phyloP scores from a whole-genome alignment of 306 rosid genomes.

The Dalbergia cultrata region DNA sequence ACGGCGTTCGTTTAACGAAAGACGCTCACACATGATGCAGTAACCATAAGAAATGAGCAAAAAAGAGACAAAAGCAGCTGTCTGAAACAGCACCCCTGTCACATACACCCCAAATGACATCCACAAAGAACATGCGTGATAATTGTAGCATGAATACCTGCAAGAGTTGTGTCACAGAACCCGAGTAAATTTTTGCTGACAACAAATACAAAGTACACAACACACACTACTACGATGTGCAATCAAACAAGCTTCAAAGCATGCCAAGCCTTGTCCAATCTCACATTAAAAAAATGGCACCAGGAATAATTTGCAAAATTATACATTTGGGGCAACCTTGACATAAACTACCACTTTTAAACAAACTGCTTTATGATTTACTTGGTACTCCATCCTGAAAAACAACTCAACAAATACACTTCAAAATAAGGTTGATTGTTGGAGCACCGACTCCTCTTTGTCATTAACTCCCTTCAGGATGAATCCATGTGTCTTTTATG shows the following conservation, averaged over 20 bases:
- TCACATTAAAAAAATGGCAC: constrained; percentile 13
- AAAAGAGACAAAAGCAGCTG: constrained; percentile 88
- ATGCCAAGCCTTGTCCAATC: constrained; percentile 27
- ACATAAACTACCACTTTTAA: constrained; percentile 20
- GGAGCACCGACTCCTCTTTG: constrained; percentile 6
- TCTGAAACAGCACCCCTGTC: constrained; percentile 96
- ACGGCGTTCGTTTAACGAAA: constrained; percentile 85
- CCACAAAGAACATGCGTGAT: constrained; percentile 93
- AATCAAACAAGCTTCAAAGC: constrained; percentile 33
- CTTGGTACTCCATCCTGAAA: constrained; percentile 20
- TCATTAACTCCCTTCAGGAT: too few species aligned
- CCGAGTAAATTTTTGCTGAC: constrained; percentile 3
- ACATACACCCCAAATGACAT: constrained; percentile 97
- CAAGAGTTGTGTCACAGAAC: constrained; percentile 50
- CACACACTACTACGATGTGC: constrained; percentile 28
- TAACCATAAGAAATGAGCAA: constrained; percentile 95
- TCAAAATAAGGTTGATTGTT: constrained; percentile 23
- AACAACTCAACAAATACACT: constrained; percentile 17
- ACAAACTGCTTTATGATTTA: not conserved
- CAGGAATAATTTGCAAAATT: constrained; percentile 1
- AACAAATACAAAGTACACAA: constrained; percentile 25
- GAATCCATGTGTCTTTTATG: too few species aligned
- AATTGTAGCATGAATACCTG: constrained; percentile 95
- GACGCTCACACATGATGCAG: constrained; percentile 94
- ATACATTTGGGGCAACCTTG: not conserved